Conservation (phyloP, 768 basidiomycete genomes). For the Harrya chromipes region DNA sequence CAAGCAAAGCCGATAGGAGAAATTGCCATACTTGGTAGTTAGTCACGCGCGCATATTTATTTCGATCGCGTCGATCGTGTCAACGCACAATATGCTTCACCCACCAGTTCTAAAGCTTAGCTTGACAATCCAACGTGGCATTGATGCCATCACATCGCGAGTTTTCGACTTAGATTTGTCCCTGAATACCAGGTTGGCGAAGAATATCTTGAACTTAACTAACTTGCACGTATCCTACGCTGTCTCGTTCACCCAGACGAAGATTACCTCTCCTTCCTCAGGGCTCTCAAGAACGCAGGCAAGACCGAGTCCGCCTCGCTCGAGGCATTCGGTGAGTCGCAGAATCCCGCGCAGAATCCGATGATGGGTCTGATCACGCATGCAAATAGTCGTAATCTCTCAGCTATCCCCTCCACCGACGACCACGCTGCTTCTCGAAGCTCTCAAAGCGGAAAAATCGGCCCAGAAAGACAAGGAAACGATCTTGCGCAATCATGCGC, state of each 20-base stretch:
- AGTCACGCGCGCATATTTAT: conserved; percentile 5
- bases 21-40: conserved; percentile 6
- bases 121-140: no score
- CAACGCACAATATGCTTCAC: no score
- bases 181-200: conserved; percentile 58
- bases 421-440: conserved; percentile 89
- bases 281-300: conserved; percentile 54
- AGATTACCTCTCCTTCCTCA: conserved; percentile 79
- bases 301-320: conserved; percentile 60
- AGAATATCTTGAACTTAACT: no score
- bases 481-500: conserved; percentile 68
- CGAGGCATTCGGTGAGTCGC: conserved; percentile 57
- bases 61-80: no score
- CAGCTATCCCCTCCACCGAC: conserved; percentile 63
- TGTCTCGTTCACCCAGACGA: no score
- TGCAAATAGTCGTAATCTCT: conserved; percentile 49
- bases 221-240: no score
- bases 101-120: background rate
- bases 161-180: conserved; percentile 69
- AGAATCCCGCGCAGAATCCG: background rate
- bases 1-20: background rate
- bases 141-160: conserved; percentile 39
- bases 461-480: conserved; percentile 70
- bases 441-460: conserved; percentile 74
- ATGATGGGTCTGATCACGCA: background rate